A percentile compares a stretch with the other conserved stretches of the same genome.
phyloP scores from a whole-genome alignment of 768 basidiomycete species.

The Cystobasidium onofrii region DNA sequence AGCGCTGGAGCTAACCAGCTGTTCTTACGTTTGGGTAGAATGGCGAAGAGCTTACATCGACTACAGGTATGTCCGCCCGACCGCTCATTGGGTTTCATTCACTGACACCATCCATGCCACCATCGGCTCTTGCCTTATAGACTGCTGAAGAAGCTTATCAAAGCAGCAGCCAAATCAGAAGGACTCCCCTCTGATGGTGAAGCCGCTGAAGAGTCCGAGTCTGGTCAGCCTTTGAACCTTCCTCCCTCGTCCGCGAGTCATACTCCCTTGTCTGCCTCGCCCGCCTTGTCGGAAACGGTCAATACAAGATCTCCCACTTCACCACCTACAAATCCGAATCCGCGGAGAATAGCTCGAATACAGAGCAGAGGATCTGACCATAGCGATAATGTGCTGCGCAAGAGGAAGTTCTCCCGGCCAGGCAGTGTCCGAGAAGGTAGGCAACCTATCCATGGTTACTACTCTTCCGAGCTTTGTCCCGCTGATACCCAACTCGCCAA shows the following conservation, averaged over 20 bases:
- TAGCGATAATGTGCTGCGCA: conserved; percentile 9
- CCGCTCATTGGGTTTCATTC: neutral
- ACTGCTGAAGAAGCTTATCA: conserved; percentile 32
- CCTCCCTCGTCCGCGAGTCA: neutral
- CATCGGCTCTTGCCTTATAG: neutral
- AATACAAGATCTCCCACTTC: neutral
- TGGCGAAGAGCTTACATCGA: conserved; percentile 32
- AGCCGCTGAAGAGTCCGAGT: conserved; percentile 1
- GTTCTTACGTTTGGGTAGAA: too few relatives aligned
- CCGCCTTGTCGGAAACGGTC: neutral
- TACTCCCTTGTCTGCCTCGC: neutral
- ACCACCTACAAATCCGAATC: neutral
- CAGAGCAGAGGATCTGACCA: conserved; percentile 4
- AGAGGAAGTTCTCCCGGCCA: neutral
- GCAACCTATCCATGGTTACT: neutral
- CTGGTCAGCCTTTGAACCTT: conserved; percentile 9
- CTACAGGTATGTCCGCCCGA: neutral
- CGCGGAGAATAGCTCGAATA: neutral
- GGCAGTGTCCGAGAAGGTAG: conserved; percentile 14
- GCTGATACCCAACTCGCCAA: neutral
- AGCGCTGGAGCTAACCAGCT: too few relatives aligned
- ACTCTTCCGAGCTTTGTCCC: neutral
- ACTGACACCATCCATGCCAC: too few relatives aligned
- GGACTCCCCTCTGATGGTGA: neutral
- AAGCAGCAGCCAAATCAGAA: neutral